phyloP scores from a whole-genome alignment of 73 alveolate genomes.

The Loxodes magnus region DNA sequence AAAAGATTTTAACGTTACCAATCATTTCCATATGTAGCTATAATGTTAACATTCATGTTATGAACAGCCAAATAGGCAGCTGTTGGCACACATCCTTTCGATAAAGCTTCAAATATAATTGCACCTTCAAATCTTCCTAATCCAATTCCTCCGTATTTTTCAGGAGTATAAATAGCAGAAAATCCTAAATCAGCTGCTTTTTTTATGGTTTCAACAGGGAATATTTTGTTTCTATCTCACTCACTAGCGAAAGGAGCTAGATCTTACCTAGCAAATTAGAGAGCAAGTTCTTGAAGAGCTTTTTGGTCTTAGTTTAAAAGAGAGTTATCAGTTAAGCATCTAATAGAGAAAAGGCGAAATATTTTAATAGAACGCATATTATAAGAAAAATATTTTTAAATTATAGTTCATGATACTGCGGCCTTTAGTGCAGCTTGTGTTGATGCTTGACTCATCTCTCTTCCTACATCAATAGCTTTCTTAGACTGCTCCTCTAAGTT shows the following conservation, averaged over 20 bases:
- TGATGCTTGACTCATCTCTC: no score
- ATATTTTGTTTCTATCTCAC: constrained; percentile 67
- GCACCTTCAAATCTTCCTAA: constrained; percentile 69
- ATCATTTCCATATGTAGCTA: constrained; percentile 51
- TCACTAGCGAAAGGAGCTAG: constrained; percentile 61
- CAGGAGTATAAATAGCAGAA: constrained; percentile 46
- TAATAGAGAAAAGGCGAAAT: no score
- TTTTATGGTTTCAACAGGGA: constrained; percentile 53
- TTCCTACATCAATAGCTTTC: no score
- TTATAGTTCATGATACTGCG: no score
- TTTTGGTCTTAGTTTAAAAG: constrained; percentile 31
- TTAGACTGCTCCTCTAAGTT: no score
- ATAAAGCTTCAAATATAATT: constrained; percentile 61
- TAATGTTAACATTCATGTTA: constrained; percentile 61
- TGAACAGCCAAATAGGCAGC: constrained; percentile 54
- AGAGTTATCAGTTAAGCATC: not conserved
- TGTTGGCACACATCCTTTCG: constrained; percentile 62
- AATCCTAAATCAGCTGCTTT: constrained; percentile 75
- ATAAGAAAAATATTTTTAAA: no score
- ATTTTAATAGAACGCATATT: no score
- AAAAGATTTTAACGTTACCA: constrained; percentile 40
- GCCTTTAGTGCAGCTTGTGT: no score
- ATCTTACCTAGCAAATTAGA: constrained; percentile 46
- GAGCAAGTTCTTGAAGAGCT: constrained; percentile 49
- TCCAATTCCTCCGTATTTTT: constrained; percentile 68